Conservation (phyloP, 1,284 basidiomycete genomes). For the Puccinia polysora region DNA sequence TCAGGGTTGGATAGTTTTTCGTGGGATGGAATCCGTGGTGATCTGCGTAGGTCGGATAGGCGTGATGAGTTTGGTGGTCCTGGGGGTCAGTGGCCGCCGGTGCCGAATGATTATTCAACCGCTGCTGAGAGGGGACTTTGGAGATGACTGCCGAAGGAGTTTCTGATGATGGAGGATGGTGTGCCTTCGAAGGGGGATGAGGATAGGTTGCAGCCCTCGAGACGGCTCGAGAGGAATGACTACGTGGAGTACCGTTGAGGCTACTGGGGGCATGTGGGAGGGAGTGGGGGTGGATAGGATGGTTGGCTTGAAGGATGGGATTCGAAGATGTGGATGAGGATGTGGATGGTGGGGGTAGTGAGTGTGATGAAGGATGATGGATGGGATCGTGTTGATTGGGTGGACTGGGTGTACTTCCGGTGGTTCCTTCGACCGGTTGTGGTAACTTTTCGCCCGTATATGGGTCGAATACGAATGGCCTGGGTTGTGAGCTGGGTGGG, state of each 20-base stretch:
- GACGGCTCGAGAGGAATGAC: constrained; percentile 4
- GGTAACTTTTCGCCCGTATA: constrained; percentile 27
- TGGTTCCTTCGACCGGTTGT: constrained; percentile 2
- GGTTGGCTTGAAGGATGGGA: neutral
- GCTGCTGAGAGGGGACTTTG: constrained; percentile 6
- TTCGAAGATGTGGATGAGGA: neutral
- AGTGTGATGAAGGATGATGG: neutral
- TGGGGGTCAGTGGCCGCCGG: neutral
- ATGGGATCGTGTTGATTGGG: constrained; percentile 8
- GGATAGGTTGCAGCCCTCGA: constrained; percentile 3
- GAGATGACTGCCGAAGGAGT: neutral
- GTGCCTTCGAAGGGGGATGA: constrained; percentile 8
- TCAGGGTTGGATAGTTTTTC: constrained; percentile 5
- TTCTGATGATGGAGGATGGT: no score
- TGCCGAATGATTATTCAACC: neutral
- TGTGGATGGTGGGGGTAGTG: neutral
- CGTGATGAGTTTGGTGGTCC: neutral
- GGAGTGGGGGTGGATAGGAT: neutral
- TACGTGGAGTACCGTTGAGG: constrained; percentile 11
- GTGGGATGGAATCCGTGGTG: neutral
- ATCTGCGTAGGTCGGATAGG: neutral
- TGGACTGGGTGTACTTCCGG: constrained; percentile 14
- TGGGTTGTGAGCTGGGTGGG: constrained; percentile 16
- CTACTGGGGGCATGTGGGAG: constrained; percentile 1
- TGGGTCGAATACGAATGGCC: constrained; percentile 32